phyloP scores from a whole-genome alignment of 176 grass and related monocot genomes.

The Raddia guianensis region DNA sequence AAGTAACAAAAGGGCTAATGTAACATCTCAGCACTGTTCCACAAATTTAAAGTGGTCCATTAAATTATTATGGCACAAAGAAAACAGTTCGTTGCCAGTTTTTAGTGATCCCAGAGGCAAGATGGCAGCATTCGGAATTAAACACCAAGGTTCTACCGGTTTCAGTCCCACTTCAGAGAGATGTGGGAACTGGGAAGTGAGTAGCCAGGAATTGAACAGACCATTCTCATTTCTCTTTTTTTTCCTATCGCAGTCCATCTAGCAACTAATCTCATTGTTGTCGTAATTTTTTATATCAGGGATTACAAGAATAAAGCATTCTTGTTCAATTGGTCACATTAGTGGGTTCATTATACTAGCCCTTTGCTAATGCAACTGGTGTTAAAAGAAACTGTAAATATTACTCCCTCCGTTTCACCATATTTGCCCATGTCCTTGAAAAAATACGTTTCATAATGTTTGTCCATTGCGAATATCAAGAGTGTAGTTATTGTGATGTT shows the following conservation, averaged over 20 bases:
- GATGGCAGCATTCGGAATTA: neutral
- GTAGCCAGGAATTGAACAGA: neutral
- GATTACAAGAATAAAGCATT: neutral
- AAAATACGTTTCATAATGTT: too few species aligned
- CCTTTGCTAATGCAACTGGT: slow-evolving; percentile 23
- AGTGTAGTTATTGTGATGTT: too few species aligned
- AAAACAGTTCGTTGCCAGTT: neutral
- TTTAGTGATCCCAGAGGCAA: neutral
- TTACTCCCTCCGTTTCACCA: too few species aligned
- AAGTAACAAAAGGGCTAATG: neutral
- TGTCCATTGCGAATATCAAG: too few species aligned
- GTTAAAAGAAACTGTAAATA: slow-evolving; percentile 15
- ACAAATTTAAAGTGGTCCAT: neutral
- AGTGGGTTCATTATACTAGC: slow-evolving; percentile 19
- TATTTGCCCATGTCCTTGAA: too few species aligned
- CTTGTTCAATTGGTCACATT: neutral
- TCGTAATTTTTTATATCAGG: neutral
- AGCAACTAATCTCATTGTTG: neutral
- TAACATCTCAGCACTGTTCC: neutral
- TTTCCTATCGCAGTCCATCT: neutral
- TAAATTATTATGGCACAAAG: neutral
- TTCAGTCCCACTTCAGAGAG: neutral
- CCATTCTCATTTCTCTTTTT: neutral
- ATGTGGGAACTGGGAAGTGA: neutral
- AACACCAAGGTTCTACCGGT: neutral